Percentiles rank a stretch among this genome's conserved stretches.
These are phyloP conservation scores for Pseudopithomyces chartarum DNA, from an alignment of 2,329 filamentous ascomycete genomes.

Conservation along the genomic window DNA sequence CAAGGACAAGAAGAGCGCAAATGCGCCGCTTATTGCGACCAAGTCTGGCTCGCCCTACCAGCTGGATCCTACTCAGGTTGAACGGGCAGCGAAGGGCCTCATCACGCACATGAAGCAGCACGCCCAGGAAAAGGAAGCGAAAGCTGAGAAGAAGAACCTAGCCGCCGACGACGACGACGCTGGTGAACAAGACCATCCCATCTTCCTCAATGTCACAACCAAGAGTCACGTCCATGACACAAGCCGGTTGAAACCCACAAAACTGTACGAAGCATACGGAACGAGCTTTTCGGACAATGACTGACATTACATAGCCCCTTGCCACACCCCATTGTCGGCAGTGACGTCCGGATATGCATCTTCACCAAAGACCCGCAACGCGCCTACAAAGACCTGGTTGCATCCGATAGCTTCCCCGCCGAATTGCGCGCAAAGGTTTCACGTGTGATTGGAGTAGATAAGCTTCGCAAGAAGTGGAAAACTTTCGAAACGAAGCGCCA, in stretches of 20 bases:
- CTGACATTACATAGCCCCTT: constrained; percentile 52
- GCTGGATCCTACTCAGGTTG: constrained; percentile 56
- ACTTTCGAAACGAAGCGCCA: constrained; percentile 82
- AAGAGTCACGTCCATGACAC: constrained; percentile 74
- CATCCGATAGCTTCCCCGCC: constrained; percentile 64
- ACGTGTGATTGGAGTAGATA: constrained; percentile 76
- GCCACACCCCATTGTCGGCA: constrained; percentile 73
- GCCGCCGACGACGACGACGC: constrained; percentile 52
- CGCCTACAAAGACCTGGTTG: constrained; percentile 86
- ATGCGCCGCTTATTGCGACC: constrained; percentile 43
- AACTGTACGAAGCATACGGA: constrained; percentile 58
- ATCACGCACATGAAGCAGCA: constrained; percentile 61
- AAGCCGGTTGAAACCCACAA: constrained; percentile 79
- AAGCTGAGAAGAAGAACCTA: constrained; percentile 59
- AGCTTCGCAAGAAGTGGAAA: constrained; percentile 88
- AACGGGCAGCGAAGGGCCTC: constrained; percentile 64
- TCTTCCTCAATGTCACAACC: constrained; percentile 67
- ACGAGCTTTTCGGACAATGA: neutral
- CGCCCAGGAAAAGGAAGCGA: constrained; percentile 53
- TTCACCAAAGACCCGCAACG: constrained; percentile 85
- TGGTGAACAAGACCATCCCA: constrained; percentile 55
- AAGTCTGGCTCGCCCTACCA: constrained; percentile 47
- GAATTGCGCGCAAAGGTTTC: constrained; percentile 54
- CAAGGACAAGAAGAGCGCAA: constrained; percentile 30
- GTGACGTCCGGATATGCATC: constrained; percentile 75